These are phyloP conservation scores for Beta macrorhiza DNA, from an alignment of 179 eudicot genomes.

Conservation along the genomic window DNA sequence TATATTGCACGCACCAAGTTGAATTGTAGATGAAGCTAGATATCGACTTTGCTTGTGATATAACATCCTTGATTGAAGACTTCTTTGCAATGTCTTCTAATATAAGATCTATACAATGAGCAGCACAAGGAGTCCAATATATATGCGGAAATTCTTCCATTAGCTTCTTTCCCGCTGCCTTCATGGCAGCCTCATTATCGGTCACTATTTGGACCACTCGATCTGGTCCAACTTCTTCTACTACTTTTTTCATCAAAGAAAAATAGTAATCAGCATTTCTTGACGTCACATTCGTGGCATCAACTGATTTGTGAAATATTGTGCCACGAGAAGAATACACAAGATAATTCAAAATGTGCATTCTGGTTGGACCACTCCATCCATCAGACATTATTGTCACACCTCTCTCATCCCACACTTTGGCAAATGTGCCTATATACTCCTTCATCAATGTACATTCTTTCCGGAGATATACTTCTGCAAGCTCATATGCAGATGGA, in stretches of 20 bases:
- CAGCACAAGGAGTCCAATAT: background rate
- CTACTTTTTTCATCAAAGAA: background rate
- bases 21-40: background rate
- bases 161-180: background rate
- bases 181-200: background rate
- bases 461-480: constrained; percentile 12
- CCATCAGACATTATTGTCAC: constrained; percentile 20
- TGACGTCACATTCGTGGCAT: background rate
- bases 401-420: constrained; percentile 17
- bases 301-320: constrained; percentile 5
- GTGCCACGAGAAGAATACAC: constrained; percentile 5
- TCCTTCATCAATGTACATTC: background rate
- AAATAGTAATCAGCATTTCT: constrained; percentile 3
- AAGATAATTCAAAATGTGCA: constrained; percentile 8
- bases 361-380: constrained; percentile 4
- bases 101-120: constrained; percentile 8
- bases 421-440: background rate
- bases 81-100: background rate
- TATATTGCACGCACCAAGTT: background rate
- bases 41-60: background rate
- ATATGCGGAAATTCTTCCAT: background rate
- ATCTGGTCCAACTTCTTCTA: background rate
- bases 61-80: background rate
- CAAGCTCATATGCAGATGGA: too few relatives aligned
- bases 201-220: background rate